Percentiles rank a stretch among this genome's conserved stretches.
phyloP scores from a whole-genome alignment of 805 yeast species.

The Yarrowia osloensis region DNA sequence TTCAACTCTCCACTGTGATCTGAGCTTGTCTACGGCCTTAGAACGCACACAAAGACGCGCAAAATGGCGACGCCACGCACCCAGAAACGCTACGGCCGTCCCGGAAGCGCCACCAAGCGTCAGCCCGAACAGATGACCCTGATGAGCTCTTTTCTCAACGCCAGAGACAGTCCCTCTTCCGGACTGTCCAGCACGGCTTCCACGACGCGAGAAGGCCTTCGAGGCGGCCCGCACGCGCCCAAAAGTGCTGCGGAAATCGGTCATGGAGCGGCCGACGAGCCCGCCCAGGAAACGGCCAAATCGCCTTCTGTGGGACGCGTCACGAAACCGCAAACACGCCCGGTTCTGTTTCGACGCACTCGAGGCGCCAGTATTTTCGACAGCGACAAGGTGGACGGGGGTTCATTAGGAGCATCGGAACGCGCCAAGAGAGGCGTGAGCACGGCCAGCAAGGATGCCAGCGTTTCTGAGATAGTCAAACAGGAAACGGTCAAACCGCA shows the following conservation, averaged over 20 bases:
- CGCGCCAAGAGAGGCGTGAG: neutral
- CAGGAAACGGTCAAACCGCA: no score
- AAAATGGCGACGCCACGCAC: slow-evolving; percentile 11
- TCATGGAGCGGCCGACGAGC: neutral
- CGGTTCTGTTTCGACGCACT: neutral
- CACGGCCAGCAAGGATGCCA: neutral
- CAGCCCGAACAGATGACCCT: slow-evolving; percentile 11
- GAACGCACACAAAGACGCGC: neutral
- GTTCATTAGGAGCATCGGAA: no score
- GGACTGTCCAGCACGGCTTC: neutral
- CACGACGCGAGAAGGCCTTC: neutral
- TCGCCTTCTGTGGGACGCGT: neutral
- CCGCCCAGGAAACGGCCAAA: neutral
- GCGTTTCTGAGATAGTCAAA: neutral
- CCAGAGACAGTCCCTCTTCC: slow-evolving; percentile 9
- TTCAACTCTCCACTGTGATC: neutral
- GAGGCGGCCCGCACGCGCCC: neutral
- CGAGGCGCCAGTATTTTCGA: slow-evolving; percentile 11
- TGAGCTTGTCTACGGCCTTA: neutral
- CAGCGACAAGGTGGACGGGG: neutral
- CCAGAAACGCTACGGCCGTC: slow-evolving; percentile 1
- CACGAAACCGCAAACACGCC: neutral
- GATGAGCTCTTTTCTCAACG: slow-evolving; percentile 5
- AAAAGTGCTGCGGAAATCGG: neutral
- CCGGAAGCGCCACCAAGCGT: neutral